Conservation (phyloP, 2,329 filamentous ascomycete genomes). For the Rutstroemia sp. region DNA sequence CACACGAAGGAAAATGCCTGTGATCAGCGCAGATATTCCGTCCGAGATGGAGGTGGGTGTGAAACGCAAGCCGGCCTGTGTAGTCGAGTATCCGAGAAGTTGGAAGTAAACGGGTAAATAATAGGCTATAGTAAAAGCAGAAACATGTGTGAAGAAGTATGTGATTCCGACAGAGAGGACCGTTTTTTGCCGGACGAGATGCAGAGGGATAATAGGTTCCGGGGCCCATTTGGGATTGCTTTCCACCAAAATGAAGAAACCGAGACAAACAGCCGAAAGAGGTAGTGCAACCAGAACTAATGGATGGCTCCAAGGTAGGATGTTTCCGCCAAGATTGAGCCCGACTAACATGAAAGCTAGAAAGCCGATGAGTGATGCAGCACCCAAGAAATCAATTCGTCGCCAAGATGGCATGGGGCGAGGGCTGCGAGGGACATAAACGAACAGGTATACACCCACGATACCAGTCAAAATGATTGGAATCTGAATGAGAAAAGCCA, state of each 20-base stretch:
- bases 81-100: conserved; percentile 53
- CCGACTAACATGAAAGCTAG: conserved; percentile 63
- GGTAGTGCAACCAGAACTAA: conserved; percentile 37
- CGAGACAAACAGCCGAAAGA: conserved; percentile 34
- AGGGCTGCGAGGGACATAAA: conserved; percentile 45
- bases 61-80: conserved; percentile 54
- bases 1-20: conserved; percentile 57
- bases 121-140: conserved; percentile 50
- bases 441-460: conserved; percentile 48
- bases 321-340: conserved; percentile 56
- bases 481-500: conserved; percentile 63
- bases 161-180: conserved; percentile 60
- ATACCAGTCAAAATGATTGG: conserved; percentile 60
- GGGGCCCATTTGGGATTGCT: conserved; percentile 35
- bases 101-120: conserved; percentile 74
- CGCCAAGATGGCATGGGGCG: conserved; percentile 31
- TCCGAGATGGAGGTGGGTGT: conserved; percentile 55
- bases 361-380: conserved; percentile 53
- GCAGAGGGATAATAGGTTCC: conserved; percentile 48
- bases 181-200: conserved; percentile 56
- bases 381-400: conserved; percentile 65
- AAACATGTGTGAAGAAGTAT: conserved; percentile 63
- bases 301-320: conserved; percentile 50
- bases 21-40: conserved; percentile 51
- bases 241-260: conserved; percentile 48